Evolutionary conservation across 495 filamentous ascomycete species (phyloP).

Genomic region (Aspergillus mulundensis): DNA sequence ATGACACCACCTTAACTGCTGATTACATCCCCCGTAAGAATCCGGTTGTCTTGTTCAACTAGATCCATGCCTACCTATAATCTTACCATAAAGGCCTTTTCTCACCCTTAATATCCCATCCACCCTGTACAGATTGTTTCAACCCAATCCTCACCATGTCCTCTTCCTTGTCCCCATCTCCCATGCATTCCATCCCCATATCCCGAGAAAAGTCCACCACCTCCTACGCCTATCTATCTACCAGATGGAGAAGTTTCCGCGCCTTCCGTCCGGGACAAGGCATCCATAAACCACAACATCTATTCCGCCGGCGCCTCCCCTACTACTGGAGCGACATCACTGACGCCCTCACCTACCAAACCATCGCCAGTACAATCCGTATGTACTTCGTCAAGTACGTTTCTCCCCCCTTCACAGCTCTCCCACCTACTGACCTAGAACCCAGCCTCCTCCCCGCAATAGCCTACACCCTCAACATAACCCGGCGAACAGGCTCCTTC

Average conservation of each 20-base stretch:
- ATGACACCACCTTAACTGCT: too few species aligned
- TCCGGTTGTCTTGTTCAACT: too few species aligned
- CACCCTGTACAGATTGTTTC: too few species aligned
- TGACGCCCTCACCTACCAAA: constrained; percentile 70
- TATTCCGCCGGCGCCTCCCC: constrained; percentile 59
- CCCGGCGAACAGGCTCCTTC: constrained; percentile 60
- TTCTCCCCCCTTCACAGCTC: neutral
- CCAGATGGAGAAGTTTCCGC: constrained; percentile 16
- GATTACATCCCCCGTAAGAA: too few species aligned
- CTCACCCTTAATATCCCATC: too few species aligned
- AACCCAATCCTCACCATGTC: too few species aligned
- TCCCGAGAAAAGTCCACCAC: constrained; percentile 6
- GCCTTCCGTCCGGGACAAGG: constrained; percentile 26
- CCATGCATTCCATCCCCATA: neutral
- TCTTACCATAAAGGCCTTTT: too few species aligned
- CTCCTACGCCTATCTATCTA: constrained; percentile 13
- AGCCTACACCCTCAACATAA: constrained; percentile 75
- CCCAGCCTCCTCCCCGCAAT: constrained; percentile 66
- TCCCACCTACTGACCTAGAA: neutral
- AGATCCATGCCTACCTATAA: too few species aligned
- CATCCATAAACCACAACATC: constrained; percentile 67
- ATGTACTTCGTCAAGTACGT: constrained; percentile 78
- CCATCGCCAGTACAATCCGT: constrained; percentile 67
- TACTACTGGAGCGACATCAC: constrained; percentile 66
- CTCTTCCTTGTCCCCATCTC: neutral